Conservation (phyloP, 2,329 filamentous ascomycete species). For the Talaromyces sp. region DNA sequence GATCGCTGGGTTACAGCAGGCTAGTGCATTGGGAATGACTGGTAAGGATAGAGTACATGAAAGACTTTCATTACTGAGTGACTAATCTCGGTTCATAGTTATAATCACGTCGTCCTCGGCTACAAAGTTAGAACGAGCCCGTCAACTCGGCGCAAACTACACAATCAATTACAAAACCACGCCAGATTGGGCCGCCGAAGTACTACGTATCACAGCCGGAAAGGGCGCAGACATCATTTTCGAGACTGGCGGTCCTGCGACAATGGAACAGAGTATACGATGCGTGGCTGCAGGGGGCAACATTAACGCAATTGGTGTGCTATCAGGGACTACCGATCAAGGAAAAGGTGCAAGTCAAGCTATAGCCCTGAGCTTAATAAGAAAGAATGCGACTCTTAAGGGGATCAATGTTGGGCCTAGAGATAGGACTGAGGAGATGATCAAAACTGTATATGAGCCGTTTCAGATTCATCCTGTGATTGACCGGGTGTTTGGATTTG, state of each 20-base stretch:
- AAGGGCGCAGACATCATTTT: slow-evolving; percentile 51
- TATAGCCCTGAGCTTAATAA: slow-evolving; percentile 58
- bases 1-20: slow-evolving; percentile 46
- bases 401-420: slow-evolving; percentile 63
- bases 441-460: slow-evolving; percentile 29
- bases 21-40: slow-evolving; percentile 47
- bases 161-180: slow-evolving; percentile 51
- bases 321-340: slow-evolving; percentile 48
- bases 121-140: slow-evolving; percentile 49
- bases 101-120: slow-evolving; percentile 54
- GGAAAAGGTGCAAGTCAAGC: slow-evolving; percentile 46
- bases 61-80: neutral
- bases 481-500: slow-evolving; percentile 54
- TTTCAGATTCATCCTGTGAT: slow-evolving; percentile 44
- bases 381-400: slow-evolving; percentile 53
- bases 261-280: slow-evolving; percentile 48
- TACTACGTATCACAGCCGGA: slow-evolving; percentile 43
- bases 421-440: slow-evolving; percentile 48
- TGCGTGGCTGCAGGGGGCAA: slow-evolving; percentile 47
- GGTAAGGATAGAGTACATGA: neutral
- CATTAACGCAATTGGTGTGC: slow-evolving; percentile 48
- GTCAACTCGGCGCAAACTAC: slow-evolving; percentile 47
- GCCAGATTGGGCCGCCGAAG: slow-evolving; percentile 47
- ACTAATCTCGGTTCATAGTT: slow-evolving; percentile 28
- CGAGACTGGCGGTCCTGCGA: slow-evolving; percentile 50